Percentiles rank a stretch among this genome's conserved stretches.
Conservation (phyloP, 176 grass and related monocot genomes). For the Panicum miliaceum region DNA sequence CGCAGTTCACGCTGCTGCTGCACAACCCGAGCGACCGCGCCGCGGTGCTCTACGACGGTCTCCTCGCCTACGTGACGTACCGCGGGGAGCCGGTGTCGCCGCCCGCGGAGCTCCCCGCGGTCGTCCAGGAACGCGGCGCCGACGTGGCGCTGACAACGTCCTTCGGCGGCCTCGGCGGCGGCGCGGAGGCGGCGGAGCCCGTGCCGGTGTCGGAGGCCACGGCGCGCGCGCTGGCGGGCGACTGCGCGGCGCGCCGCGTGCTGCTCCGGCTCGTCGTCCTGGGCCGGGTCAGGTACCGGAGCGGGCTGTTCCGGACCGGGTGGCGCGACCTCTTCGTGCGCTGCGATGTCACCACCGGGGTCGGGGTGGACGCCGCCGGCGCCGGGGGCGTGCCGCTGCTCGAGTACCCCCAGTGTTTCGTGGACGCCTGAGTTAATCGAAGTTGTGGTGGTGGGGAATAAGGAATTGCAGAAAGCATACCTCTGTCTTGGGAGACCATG, state of each 20-base stretch:
- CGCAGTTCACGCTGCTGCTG: constrained; percentile 66
- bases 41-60: constrained; percentile 56
- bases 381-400: constrained; percentile 60
- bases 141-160: constrained; percentile 56
- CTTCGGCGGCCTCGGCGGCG: constrained; percentile 42
- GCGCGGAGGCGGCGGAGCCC: constrained; percentile 12
- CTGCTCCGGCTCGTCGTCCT: constrained; percentile 62
- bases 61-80: constrained; percentile 58
- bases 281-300: constrained; percentile 66
- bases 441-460: constrained; percentile 11
- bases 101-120: constrained; percentile 45
- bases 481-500: background rate
- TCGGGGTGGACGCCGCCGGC: constrained; percentile 32
- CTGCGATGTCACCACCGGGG: constrained; percentile 57
- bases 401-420: constrained; percentile 60
- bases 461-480: background rate
- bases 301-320: constrained; percentile 53
- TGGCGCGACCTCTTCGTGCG: constrained; percentile 70
- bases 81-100: constrained; percentile 58
- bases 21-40: constrained; percentile 78
- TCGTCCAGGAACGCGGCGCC: constrained; percentile 56
- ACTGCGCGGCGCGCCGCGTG: constrained; percentile 56
- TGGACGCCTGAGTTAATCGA: constrained; percentile 49
- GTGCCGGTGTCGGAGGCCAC: constrained; percentile 62
- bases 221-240: constrained; percentile 48